Conservation (phyloP, 352 stramenopile species). For the Globisporangium iwayamae region DNA sequence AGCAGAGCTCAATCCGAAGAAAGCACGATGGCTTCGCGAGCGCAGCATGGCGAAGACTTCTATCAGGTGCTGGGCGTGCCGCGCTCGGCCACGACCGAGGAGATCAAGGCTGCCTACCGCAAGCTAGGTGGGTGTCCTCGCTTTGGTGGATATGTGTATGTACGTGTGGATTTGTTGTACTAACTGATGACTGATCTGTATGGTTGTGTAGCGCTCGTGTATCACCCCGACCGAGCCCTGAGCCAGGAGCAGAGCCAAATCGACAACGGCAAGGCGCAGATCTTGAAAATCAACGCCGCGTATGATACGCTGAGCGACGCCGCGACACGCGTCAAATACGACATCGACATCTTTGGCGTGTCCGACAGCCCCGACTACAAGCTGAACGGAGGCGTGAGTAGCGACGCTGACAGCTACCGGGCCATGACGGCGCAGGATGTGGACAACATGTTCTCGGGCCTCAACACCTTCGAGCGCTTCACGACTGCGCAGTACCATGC, state of each 20-base stretch:
- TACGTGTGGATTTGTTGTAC: background rate
- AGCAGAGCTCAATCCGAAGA: background rate
- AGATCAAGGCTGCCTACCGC: slow-evolving; percentile 78
- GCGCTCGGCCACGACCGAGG: slow-evolving; percentile 52
- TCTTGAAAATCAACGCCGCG: slow-evolving; percentile 67
- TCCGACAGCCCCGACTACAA: slow-evolving; percentile 35
- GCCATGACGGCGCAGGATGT: slow-evolving; percentile 69
- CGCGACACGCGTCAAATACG: slow-evolving; percentile 53
- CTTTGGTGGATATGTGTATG: background rate
- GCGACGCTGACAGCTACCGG: slow-evolving; percentile 39
- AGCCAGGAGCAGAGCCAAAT: slow-evolving; percentile 20
- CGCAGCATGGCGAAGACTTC: slow-evolving; percentile 29
- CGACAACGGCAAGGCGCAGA: slow-evolving; percentile 39
- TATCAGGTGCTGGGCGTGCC: slow-evolving; percentile 65
- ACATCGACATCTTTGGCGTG: slow-evolving; percentile 64
- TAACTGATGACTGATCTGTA: background rate
- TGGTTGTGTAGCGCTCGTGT: slow-evolving; percentile 43
- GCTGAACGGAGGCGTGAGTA: background rate
- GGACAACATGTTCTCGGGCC: slow-evolving; percentile 64
- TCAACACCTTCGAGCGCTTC: slow-evolving; percentile 77
- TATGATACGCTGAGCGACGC: slow-evolving; percentile 66
- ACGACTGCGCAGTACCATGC: slow-evolving; percentile 72
- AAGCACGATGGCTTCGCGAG: slow-evolving; percentile 13
- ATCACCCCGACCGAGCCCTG: slow-evolving; percentile 67
- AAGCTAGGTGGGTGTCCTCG: slow-evolving; percentile 40